These are phyloP conservation scores for Ascochyta pisi DNA, from an alignment of 2,329 filamentous ascomycete species.

Conservation along the genomic window DNA sequence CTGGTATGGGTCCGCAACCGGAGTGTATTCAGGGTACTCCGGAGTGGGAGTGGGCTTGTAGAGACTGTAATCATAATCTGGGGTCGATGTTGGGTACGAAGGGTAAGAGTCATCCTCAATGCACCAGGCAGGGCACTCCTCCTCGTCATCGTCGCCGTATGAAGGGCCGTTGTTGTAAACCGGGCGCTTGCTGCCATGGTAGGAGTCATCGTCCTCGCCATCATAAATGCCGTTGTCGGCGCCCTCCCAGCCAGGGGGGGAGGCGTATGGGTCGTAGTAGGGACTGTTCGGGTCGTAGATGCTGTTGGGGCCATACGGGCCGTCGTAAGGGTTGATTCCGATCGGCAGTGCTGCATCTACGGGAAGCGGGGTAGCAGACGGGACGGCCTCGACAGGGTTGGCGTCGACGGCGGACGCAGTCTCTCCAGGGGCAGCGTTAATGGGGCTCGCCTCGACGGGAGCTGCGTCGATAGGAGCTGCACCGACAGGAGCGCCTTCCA, in stretches of 20 bases:
- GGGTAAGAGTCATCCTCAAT: slow-evolving; percentile 5
- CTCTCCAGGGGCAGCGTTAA: background rate
- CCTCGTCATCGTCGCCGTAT: slow-evolving; percentile 10
- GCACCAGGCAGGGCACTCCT: slow-evolving; percentile 25
- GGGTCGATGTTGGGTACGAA: slow-evolving; percentile 6
- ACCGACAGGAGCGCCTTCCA: background rate
- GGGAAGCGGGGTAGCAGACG: background rate
- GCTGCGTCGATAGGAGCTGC: background rate
- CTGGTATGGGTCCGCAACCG: slow-evolving; percentile 4
- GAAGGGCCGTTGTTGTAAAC: background rate
- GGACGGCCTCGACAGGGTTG: background rate
- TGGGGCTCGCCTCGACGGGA: background rate
- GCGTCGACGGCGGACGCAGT: background rate
- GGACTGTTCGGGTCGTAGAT: slow-evolving; percentile 13
- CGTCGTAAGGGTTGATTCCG: slow-evolving; percentile 1
- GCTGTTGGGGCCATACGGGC: slow-evolving; percentile 1
- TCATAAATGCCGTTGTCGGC: slow-evolving; percentile 21
- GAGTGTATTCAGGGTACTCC: background rate
- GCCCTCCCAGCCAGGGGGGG: slow-evolving; percentile 16
- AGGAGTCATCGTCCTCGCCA: slow-evolving; percentile 16
- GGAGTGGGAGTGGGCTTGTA: slow-evolving; percentile 6
- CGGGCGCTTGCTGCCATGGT: background rate
- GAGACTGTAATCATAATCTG: slow-evolving; percentile 7
- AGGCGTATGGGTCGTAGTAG: slow-evolving; percentile 9
- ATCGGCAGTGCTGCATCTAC: slow-evolving; percentile 1